These are phyloP conservation scores for Lodderomyces theae DNA, from an alignment of 1,139 yeast genomes.

Conservation along the genomic window DNA sequence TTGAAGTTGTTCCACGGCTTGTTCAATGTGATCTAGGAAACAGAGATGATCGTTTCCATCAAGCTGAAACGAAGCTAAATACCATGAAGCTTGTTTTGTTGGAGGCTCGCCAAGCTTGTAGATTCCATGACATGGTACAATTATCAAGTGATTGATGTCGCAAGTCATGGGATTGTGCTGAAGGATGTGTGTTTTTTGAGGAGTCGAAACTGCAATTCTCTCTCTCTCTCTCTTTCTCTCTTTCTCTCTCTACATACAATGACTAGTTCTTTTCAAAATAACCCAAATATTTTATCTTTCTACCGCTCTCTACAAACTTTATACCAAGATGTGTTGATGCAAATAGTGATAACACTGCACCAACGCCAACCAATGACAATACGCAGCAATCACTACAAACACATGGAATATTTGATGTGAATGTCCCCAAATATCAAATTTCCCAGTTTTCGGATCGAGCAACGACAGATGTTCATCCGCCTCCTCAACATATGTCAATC, in stretches of 20 bases:
- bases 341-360: slow-evolving; percentile 56
- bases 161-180: not conserved
- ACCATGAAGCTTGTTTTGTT: slow-evolving; percentile 52
- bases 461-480: slow-evolving; percentile 19
- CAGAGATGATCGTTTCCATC: slow-evolving; percentile 68
- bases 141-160: slow-evolving; percentile 28
- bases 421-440: slow-evolving; percentile 71
- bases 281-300: no score
- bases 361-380: slow-evolving; percentile 68
- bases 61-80: slow-evolving; percentile 59
- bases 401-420: slow-evolving; percentile 89
- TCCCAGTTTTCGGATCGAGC: slow-evolving; percentile 24
- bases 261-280: no score
- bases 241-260: not conserved
- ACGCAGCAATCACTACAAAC: slow-evolving; percentile 78
- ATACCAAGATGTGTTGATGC: slow-evolving; percentile 25
- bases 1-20: slow-evolving; percentile 33
- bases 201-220: not conserved
- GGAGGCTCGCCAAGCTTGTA: slow-evolving; percentile 40
- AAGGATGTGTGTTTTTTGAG: no score
- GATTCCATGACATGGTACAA: slow-evolving; percentile 69
- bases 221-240: not conserved
- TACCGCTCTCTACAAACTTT: no score
- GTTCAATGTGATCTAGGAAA: slow-evolving; percentile 60
- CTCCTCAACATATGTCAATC: slow-evolving; percentile 56